Conservation (phyloP, 75 land plant species). For the Selaginella moellendorffii region DNA sequence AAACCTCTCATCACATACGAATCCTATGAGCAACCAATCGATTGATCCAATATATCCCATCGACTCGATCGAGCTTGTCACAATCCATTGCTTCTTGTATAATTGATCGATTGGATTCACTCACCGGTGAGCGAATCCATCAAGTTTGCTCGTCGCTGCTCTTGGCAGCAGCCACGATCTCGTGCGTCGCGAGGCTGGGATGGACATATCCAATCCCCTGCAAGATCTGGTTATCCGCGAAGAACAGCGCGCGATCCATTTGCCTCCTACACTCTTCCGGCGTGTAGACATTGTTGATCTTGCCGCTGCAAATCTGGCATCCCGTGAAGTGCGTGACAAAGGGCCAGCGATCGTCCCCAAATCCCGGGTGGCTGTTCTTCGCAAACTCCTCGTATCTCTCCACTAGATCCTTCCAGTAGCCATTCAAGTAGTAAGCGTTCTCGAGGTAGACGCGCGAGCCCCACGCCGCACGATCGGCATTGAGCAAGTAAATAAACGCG, state of each 20-base stretch:
- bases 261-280: constrained; percentile 42
- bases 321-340: constrained; percentile 7
- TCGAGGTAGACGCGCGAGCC: not conserved
- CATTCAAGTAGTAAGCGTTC: not conserved
- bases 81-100: no score
- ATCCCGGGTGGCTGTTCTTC: no score
- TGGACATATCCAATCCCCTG: constrained; percentile 29
- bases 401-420: not conserved
- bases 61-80: no score
- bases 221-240: constrained; percentile 78
- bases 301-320: constrained; percentile 11
- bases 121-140: no score
- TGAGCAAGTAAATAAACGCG: constrained; percentile 3
- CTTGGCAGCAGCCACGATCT: no score
- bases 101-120: no score
- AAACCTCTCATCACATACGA: no score
- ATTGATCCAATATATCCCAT: no score
- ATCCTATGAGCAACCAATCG: no score
- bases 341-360: no score
- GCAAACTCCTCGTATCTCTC: not conserved
- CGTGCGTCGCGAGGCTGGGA: not conserved
- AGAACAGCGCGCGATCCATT: constrained; percentile 50
- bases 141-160: no score
- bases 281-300: constrained; percentile 8
- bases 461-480: constrained; percentile 1